Evolutionary conservation across 345 rosid genomes (phyloP), one percentile per base, ranked within the genome.

Genomic region (Rhizophora mangle): DNA sequence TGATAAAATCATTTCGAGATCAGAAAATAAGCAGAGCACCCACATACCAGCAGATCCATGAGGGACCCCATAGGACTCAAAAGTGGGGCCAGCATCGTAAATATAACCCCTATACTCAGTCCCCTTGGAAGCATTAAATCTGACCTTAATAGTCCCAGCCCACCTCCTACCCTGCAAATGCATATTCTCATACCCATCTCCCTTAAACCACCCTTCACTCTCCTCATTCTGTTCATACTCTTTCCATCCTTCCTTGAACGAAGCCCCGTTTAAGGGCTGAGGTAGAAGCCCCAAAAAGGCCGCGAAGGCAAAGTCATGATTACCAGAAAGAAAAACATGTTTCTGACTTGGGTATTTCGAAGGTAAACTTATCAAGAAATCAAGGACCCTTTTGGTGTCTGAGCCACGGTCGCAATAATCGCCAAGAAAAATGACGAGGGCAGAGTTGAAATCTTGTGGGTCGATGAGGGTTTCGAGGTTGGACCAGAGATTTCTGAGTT

Each of bases 381-480:
- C 88, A 8, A 93, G 70, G 72, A 88, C 96, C 69, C 73, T 64
- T 43, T 70, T 85, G 18, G 93, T 86, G 30, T 85, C 77, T 11
- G 93, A 90, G 62, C 96, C 98, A 6, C 96, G 89, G 67, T 93
- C 98, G 68, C 98, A 93, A 80, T 90, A 90, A 68, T 93, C 98
- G 36, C 98, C 98, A 57, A 92, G 80, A 81, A 92, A 92, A 67
- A 92, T 87, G 67, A 91, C 71, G 55, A 82, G 81, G 66, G 98
- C 88, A 49, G 93, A 60, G 65, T 54, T 64, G 84, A 92, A 92
- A 11, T 76, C 81, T 26, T 66, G 65, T 22, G 78, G 82, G 65
- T 68, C 69, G 75, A 89, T 31, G 0, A 66, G 54, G 62, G 82
- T 39, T 70, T 85, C 83, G 67, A 92, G 92, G 67, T 88, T 90